Conservation (phyloP, 2,329 filamentous ascomycete genomes). For the Chaetomiaceae sp. region DNA sequence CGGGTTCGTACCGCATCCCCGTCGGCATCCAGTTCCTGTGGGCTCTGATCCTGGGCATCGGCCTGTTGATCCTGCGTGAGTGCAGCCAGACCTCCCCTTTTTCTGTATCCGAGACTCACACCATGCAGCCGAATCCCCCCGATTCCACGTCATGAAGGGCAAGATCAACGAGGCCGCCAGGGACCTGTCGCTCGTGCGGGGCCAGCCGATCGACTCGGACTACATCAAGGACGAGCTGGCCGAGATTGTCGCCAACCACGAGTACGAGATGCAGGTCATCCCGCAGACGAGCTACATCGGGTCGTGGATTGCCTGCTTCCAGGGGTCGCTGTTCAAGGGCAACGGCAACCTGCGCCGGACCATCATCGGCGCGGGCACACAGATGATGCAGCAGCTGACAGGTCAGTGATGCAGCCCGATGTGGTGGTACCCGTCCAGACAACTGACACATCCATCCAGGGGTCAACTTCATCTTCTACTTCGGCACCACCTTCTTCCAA, state of each 20-base stretch:
- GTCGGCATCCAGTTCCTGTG: constrained; percentile 63
- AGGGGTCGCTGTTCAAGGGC: constrained; percentile 49
- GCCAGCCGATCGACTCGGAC: constrained; percentile 59
- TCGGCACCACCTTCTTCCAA: constrained; percentile 66
- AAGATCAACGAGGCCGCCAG: constrained; percentile 55
- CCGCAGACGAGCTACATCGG: constrained; percentile 53
- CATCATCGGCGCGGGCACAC: constrained; percentile 51
- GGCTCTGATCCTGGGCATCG: constrained; percentile 36
- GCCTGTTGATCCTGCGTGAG: constrained; percentile 36
- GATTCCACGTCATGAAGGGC: constrained; percentile 67
- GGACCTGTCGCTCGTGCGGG: constrained; percentile 57
- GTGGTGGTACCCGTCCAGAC: too few relatives aligned
- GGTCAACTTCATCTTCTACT: constrained; percentile 73
- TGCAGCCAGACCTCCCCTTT: not conserved
- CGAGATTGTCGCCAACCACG: constrained; percentile 71
- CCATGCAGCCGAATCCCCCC: constrained; percentile 60
- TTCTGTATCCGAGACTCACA: not conserved
- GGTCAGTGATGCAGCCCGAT: too few relatives aligned
- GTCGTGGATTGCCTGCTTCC: constrained; percentile 58
- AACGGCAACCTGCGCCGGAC: constrained; percentile 56
- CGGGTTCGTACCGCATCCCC: constrained; percentile 66
- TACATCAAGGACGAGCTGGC: constrained; percentile 66
- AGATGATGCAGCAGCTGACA: constrained; percentile 55
- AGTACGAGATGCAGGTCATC: constrained; percentile 60
- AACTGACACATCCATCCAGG: constrained; percentile 25